Evolutionary conservation across 768 basidiomycete genomes (phyloP).

Genomic region (Tulasnella calospora): DNA sequence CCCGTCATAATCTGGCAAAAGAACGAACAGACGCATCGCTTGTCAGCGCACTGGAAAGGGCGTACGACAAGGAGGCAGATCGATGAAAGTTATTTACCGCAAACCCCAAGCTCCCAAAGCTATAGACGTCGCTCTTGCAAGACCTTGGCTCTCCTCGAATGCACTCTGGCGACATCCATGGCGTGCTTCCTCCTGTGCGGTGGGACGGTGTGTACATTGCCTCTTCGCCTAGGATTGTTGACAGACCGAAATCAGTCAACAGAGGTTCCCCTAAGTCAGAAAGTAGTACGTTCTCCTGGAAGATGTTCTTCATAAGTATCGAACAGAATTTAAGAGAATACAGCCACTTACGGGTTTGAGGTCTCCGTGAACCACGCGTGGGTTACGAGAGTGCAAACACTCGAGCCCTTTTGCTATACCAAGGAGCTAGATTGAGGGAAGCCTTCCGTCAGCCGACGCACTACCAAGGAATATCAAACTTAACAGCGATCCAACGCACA

Average conservation of each 20-base stretch:
- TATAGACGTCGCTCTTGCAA: background rate
- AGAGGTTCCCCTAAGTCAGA: background rate
- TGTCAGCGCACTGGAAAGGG: too few relatives aligned
- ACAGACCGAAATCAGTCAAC: background rate
- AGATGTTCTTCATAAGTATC: background rate
- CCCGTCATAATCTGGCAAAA: too few relatives aligned
- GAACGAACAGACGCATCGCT: too few relatives aligned
- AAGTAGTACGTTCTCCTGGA: background rate
- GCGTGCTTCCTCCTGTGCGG: background rate
- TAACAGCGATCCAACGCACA: too few relatives aligned
- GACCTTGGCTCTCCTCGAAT: background rate
- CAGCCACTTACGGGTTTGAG: background rate
- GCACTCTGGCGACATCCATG: background rate
- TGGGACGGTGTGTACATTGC: background rate
- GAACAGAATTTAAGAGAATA: background rate
- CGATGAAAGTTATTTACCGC: too few relatives aligned
- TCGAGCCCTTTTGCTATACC: background rate
- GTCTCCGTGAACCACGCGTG: background rate
- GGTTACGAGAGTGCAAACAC: background rate
- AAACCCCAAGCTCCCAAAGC: background rate
- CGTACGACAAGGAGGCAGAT: too few relatives aligned
- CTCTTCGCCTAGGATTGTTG: background rate
- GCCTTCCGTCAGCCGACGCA: too few relatives aligned
- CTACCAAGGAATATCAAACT: too few relatives aligned
- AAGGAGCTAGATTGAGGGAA: background rate